Percentiles rank a stretch among this genome's conserved stretches.
Conservation (phyloP, 352 stramenopile genomes). For the Globisporangium alternatum region DNA sequence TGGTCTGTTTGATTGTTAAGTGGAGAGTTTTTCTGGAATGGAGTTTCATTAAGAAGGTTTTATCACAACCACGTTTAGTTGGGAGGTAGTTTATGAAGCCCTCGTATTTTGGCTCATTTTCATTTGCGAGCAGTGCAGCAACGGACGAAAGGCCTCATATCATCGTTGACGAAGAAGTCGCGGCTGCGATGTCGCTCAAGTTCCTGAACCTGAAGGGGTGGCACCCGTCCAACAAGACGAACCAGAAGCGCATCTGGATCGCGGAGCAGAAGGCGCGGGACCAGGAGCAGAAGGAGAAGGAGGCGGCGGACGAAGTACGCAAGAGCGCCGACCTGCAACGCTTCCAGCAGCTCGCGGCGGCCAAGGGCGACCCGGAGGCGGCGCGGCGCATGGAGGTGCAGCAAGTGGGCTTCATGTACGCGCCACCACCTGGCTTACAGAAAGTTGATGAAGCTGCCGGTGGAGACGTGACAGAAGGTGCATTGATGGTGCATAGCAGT, state of each 20-base stretch:
- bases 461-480: slow-evolving; percentile 31
- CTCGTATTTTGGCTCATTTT: no score
- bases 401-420: slow-evolving; percentile 77
- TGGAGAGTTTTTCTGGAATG: no score
- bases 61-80: no score
- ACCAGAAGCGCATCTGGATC: slow-evolving; percentile 86
- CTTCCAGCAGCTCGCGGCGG: slow-evolving; percentile 58
- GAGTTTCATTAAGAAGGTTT: no score
- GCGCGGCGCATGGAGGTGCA: slow-evolving; percentile 38
- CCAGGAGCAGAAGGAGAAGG: slow-evolving; percentile 42
- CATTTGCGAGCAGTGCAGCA: no score
- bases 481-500: not conserved
- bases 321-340: slow-evolving; percentile 47
- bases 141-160: not conserved
- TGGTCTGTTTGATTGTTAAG: no score
- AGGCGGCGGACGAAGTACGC: slow-evolving; percentile 69
- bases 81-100: no score
- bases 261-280: slow-evolving; percentile 70
- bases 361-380: slow-evolving; percentile 49
- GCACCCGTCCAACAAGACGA: slow-evolving; percentile 74
- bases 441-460: slow-evolving; percentile 32
- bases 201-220: slow-evolving; percentile 83
- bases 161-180: not conserved
- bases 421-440: slow-evolving; percentile 59
- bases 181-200: slow-evolving; percentile 57